Evolutionary conservation across 495 filamentous ascomycete species (phyloP).

Genomic region (Immersiella caudata): DNA sequence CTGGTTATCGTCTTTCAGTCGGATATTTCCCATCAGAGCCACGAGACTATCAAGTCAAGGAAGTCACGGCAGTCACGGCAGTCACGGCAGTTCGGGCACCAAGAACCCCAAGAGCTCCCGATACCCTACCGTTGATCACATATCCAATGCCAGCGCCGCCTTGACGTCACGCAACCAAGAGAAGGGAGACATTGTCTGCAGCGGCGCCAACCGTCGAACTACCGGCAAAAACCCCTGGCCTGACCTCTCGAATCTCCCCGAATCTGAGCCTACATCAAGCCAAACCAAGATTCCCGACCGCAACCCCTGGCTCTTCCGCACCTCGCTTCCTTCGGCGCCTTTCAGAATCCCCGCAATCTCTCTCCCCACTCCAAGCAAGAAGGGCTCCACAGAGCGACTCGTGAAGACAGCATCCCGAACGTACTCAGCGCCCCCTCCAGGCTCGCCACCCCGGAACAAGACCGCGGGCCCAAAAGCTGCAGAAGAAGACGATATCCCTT

Average conservation of each 20-base stretch:
- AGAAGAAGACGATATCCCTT: neutral
- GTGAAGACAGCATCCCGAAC: neutral
- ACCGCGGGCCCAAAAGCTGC: neutral
- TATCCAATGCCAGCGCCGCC: neutral
- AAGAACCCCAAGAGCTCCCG: neutral
- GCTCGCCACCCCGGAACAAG: neutral
- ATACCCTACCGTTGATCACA: neutral
- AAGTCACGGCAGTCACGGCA: too few relatives aligned
- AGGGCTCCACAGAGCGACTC: neutral
- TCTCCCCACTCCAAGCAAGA: neutral
- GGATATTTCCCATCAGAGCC: constrained; percentile 3
- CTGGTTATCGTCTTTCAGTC: constrained; percentile 22
- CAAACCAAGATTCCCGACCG: neutral
- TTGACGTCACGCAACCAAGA: neutral
- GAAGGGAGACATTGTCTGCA: neutral
- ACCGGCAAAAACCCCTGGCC: constrained; percentile 29
- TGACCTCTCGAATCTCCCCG: constrained; percentile 22
- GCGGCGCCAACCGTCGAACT: neutral
- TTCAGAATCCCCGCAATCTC: neutral
- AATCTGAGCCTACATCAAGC: neutral
- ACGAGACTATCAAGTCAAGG: neutral
- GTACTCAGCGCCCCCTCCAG: too few relatives aligned
- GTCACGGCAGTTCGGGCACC: constrained; percentile 8
- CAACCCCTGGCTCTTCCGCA: constrained; percentile 1
- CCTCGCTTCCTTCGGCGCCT: neutral